These are phyloP conservation scores for Aspergillus saccharolyticus DNA, from an alignment of 495 filamentous ascomycete species.

Conservation along the genomic window DNA sequence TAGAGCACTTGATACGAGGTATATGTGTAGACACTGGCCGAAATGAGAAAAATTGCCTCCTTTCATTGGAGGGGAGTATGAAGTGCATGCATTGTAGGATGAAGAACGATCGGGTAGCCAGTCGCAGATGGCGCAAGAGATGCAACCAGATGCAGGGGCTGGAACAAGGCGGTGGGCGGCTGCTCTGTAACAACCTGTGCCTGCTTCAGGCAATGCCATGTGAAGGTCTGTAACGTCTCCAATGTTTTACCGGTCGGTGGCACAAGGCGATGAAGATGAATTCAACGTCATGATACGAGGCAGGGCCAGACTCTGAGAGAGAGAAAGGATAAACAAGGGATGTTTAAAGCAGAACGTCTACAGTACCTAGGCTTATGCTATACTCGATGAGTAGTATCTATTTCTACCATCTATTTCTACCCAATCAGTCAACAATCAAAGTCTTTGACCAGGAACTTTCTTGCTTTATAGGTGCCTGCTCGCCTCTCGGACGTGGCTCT, in stretches of 20 bases:
- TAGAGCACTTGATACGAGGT: background rate
- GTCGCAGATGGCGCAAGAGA: background rate
- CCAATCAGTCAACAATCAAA: no score
- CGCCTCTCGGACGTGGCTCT: background rate
- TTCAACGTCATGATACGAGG: background rate
- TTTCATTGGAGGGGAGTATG: background rate
- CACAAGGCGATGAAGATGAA: background rate
- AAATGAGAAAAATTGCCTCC: no score
- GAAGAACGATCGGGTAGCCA: background rate
- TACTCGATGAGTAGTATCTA: no score
- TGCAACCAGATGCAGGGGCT: constrained; percentile 4
- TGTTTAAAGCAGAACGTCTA: no score
- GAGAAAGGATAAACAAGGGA: background rate
- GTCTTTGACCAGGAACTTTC: no score
- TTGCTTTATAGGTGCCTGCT: background rate
- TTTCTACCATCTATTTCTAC: no score
- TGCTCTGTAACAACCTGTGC: background rate
- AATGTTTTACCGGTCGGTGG: background rate
- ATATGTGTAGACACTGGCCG: background rate
- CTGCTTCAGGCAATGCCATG: constrained; percentile 2
- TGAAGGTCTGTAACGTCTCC: constrained; percentile 5
- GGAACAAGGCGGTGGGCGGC: constrained; percentile 1
- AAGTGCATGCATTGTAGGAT: background rate
- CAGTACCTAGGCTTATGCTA: no score
- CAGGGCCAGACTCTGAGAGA: background rate